Conservation (phyloP, 1,139 yeast species). For the Protomyces lactucae-debilis region DNA sequence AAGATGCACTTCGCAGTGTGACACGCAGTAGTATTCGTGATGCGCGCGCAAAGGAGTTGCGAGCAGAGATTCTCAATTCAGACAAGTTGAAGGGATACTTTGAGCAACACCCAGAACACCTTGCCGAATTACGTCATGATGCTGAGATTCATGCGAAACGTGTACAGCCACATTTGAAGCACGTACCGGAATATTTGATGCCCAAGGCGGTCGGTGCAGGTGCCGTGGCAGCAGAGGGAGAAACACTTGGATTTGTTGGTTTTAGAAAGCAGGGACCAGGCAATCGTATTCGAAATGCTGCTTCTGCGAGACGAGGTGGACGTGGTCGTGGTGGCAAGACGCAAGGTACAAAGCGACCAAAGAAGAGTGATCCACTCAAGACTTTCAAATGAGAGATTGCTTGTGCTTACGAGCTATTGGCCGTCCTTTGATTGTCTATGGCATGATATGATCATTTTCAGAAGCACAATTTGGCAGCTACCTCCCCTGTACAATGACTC, state of each 20-base stretch:
- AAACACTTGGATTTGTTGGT: slow-evolving; percentile 9
- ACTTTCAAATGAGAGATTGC: slow-evolving; percentile 28
- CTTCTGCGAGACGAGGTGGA: slow-evolving; percentile 18
- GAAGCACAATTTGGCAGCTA: no score
- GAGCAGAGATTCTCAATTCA: slow-evolving; percentile 78
- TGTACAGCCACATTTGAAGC: slow-evolving; percentile 76
- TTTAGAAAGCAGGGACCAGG: slow-evolving; percentile 7
- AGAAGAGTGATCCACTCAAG: slow-evolving; percentile 33
- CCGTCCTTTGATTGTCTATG: no score
- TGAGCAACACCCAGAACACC: slow-evolving; percentile 97
- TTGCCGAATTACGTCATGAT: slow-evolving; percentile 83
- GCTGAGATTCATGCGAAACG: slow-evolving; percentile 79
- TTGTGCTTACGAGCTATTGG: no score
- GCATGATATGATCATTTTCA: no score
- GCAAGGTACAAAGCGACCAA: slow-evolving; percentile 25
- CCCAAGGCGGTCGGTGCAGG: slow-evolving; percentile 61
- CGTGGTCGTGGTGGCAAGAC: slow-evolving; percentile 23
- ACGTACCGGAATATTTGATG: slow-evolving; percentile 85
- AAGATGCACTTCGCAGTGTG: slow-evolving; percentile 94
- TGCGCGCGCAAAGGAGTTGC: slow-evolving; percentile 86
- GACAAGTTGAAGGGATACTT: slow-evolving; percentile 91
- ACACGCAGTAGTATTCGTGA: slow-evolving; percentile 86
- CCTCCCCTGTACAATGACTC: no score
- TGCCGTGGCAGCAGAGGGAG: slow-evolving; percentile 1
- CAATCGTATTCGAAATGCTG: slow-evolving; percentile 17